Percentiles rank a stretch among this genome's conserved stretches.
These are phyloP conservation scores for Fusarium sacchari DNA, from an alignment of 2,329 filamentous ascomycete genomes.

Conservation along the genomic window DNA sequence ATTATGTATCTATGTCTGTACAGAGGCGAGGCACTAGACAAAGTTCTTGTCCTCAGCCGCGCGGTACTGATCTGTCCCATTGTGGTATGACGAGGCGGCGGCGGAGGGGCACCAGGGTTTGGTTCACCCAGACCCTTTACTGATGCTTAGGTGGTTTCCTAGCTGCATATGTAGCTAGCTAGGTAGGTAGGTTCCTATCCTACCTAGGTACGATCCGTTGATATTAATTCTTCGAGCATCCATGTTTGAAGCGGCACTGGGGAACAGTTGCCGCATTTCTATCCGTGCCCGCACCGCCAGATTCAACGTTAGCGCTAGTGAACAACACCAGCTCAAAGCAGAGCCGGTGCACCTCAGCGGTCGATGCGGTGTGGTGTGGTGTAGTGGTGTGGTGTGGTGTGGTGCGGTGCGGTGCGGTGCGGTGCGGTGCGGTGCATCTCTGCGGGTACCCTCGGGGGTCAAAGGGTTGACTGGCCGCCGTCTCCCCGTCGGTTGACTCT, in stretches of 20 bases:
- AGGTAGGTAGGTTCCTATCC: too few relatives aligned
- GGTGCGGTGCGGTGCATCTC: slow-evolving; percentile 22
- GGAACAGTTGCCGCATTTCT: slow-evolving; percentile 19
- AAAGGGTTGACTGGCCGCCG: slow-evolving; percentile 9
- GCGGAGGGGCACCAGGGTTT: slow-evolving; percentile 4
- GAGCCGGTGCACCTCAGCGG: slow-evolving; percentile 23
- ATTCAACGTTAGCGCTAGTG: slow-evolving; percentile 17
- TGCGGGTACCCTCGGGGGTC: slow-evolving; percentile 23
- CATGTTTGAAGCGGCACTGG: slow-evolving; percentile 8
- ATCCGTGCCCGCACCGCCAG: slow-evolving; percentile 9
- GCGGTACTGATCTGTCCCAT: slow-evolving; percentile 13
- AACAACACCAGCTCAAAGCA: slow-evolving; percentile 21
- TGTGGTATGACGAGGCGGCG: slow-evolving; percentile 27
- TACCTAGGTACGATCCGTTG: background rate
- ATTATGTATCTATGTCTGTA: background rate
- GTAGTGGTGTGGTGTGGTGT: slow-evolving; percentile 25
- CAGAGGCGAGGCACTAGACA: slow-evolving; percentile 17
- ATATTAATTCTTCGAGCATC: slow-evolving; percentile 5
- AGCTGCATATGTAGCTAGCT: background rate
- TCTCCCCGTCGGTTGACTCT: background rate
- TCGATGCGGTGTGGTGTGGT: slow-evolving; percentile 33
- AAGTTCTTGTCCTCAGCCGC: slow-evolving; percentile 22
- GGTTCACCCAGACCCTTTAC: background rate
- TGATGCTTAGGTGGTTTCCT: background rate
- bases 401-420: slow-evolving; percentile 22